Conservation (phyloP, 495 filamentous ascomycete species). For the Penicillium riverlandense region DNA sequence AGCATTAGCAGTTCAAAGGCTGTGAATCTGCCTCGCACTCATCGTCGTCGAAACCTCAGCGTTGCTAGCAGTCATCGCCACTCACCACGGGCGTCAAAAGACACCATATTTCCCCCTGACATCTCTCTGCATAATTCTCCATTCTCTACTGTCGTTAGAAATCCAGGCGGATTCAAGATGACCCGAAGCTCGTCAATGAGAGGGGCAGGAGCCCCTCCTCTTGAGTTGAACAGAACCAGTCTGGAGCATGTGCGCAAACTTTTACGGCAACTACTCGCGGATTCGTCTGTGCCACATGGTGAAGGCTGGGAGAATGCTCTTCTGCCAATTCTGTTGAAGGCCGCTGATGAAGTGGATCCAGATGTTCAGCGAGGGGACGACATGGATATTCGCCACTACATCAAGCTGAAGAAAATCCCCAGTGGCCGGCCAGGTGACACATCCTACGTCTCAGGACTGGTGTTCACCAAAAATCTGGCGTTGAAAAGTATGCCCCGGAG, state of each 20-base stretch:
- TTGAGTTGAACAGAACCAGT: constrained; percentile 81
- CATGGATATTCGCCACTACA: constrained; percentile 97
- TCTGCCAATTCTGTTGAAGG: constrained; percentile 83
- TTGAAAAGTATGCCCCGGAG: constrained; percentile 91
- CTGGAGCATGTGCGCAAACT: constrained; percentile 81
- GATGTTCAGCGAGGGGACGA: constrained; percentile 83
- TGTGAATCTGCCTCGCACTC: constrained; percentile 42
- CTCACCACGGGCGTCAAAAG: constrained; percentile 54
- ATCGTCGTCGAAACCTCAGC: constrained; percentile 70
- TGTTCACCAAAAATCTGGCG: constrained; percentile 95
- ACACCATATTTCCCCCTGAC: constrained; percentile 31
- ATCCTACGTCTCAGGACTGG: constrained; percentile 87
- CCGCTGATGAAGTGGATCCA: constrained; percentile 91
- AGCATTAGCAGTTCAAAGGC: constrained; percentile 53
- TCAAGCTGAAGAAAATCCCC: constrained; percentile 94
- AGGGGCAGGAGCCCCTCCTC: constrained; percentile 61
- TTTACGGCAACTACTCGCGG: constrained; percentile 72
- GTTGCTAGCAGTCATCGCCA: constrained; percentile 61
- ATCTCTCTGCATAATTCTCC: constrained; percentile 7
- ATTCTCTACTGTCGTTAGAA: constrained; percentile 7
- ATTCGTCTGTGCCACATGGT: constrained; percentile 63
- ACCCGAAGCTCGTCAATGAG: constrained; percentile 81
- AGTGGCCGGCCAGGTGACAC: constrained; percentile 88
- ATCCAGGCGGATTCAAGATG: constrained; percentile 47
- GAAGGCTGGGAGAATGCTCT: constrained; percentile 85